phyloP scores from a whole-genome alignment of 805 yeast genomes.

The Candida glaebosa region DNA sequence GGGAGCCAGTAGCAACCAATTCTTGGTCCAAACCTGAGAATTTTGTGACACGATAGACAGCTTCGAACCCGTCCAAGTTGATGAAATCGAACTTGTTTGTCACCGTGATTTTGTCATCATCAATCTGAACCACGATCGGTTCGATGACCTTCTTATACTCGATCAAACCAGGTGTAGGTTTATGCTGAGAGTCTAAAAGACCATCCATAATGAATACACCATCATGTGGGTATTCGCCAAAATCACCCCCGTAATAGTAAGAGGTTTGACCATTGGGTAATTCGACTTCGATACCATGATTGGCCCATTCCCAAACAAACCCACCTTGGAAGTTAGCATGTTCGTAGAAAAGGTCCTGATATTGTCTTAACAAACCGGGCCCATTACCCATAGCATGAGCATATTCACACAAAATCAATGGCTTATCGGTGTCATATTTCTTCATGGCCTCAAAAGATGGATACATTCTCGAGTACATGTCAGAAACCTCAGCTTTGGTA shows the following conservation, averaged over 20 bases:
- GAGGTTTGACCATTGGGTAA: constrained; percentile 5
- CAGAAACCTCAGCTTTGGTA: constrained; percentile 19
- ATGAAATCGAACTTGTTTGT: constrained; percentile 18
- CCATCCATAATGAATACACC: constrained; percentile 38
- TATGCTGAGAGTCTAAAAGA: constrained; percentile 23
- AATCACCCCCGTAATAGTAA: constrained; percentile 35
- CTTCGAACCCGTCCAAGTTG: constrained; percentile 10
- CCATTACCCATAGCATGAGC: constrained; percentile 40
- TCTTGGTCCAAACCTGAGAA: constrained; percentile 8
- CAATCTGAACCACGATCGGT: constrained; percentile 18
- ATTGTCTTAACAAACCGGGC: constrained; percentile 30
- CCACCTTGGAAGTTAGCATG: constrained; percentile 30
- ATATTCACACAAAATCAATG: constrained; percentile 34
- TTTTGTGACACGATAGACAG: constrained; percentile 6
- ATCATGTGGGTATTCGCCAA: constrained; percentile 31
- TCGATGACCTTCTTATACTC: constrained; percentile 31
- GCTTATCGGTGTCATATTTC: constrained; percentile 18
- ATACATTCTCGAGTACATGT: constrained; percentile 31
- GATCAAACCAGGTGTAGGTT: constrained; percentile 30
- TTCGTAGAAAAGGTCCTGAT: constrained; percentile 27
- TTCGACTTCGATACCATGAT: constrained; percentile 27
- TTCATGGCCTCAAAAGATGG: constrained; percentile 19
- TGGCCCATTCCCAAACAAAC: constrained; percentile 39
- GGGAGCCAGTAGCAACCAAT: constrained; percentile 6
- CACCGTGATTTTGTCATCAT: constrained; percentile 9